Percentiles rank a stretch among this genome's conserved stretches.
phyloP scores from a whole-genome alignment of 805 yeast genomes.

The Komagataella phaffii region DNA sequence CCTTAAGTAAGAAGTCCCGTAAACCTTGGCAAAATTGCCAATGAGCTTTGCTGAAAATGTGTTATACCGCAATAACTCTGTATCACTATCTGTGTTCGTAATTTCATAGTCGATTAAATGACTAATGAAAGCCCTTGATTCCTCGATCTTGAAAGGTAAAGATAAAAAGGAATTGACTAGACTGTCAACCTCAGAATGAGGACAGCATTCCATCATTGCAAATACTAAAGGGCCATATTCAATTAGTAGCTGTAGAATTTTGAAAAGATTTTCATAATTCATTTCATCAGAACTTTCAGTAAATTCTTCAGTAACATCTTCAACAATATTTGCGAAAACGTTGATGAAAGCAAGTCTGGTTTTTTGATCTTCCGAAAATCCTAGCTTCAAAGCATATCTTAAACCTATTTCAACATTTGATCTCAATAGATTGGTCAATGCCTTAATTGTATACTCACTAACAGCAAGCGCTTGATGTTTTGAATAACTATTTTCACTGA shows the following conservation, averaged over 20 bases:
- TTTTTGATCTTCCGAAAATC: conserved; percentile 53
- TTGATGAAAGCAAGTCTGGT: conserved; percentile 64
- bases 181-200: conserved; percentile 55
- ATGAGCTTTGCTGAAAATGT: not conserved
- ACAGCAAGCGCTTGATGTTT: conserved; percentile 43
- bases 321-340: conserved; percentile 58
- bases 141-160: not conserved
- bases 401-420: conserved; percentile 70
- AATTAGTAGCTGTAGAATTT: not conserved
- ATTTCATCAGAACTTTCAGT: conserved; percentile 4
- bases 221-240: conserved; percentile 7
- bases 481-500: conserved; percentile 8
- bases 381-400: conserved; percentile 63
- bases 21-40: not conserved
- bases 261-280: conserved; percentile 1
- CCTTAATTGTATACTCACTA: conserved; percentile 48
- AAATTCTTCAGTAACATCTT: conserved; percentile 9
- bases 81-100: not conserved
- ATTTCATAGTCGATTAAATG: not conserved
- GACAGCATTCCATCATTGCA: conserved; percentile 46
- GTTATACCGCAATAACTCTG: not conserved
- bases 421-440: conserved; percentile 55
- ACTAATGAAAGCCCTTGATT: not conserved
- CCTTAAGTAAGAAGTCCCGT: not conserved
- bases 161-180: conserved; percentile 42